Evolutionary conservation across 768 basidiomycete genomes (phyloP).

Genomic region (Boletus reticuloceps): DNA sequence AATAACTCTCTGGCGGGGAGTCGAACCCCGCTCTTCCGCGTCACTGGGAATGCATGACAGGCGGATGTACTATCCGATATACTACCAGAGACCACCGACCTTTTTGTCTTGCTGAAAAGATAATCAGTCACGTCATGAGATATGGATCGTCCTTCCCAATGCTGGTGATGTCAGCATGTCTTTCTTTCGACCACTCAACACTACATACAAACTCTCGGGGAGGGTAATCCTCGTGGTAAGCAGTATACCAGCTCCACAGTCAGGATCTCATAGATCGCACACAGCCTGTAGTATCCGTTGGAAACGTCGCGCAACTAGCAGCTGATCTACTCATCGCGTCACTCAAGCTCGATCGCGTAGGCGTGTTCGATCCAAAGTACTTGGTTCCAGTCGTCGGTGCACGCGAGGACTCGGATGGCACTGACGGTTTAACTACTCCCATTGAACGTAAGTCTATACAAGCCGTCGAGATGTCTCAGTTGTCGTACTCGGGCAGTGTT

Average conservation of each 20-base stretch:
- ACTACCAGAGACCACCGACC: conserved; percentile 31
- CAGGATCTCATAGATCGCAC: conserved; percentile 7
- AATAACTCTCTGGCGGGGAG: conserved; percentile 42
- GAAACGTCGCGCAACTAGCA: conserved; percentile 79
- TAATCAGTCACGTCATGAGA: no score
- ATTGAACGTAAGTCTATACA: conserved; percentile 58
- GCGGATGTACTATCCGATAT: conserved; percentile 53
- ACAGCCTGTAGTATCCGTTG: conserved; percentile 74
- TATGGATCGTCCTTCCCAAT: no score
- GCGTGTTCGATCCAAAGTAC: conserved; percentile 58
- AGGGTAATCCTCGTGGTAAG: conserved; percentile 31
- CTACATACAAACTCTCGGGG: conserved; percentile 26
- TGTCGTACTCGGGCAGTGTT: conserved; percentile 48
- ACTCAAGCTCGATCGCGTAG: conserved; percentile 57
- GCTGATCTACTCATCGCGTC: conserved; percentile 72
- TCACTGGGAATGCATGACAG: conserved; percentile 35
- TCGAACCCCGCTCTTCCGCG: conserved; percentile 41
- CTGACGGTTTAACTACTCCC: conserved; percentile 65
- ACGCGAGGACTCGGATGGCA: conserved; percentile 51
- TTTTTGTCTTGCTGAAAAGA: no score
- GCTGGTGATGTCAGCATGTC: conserved; percentile 15
- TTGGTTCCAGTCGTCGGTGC: conserved; percentile 72
- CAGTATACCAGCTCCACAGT: background rate
- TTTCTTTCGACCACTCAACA: conserved; percentile 29
- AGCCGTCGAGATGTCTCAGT: background rate